These are phyloP conservation scores for Saturnispora sekii DNA, from an alignment of 805 yeast species.

Conservation along the genomic window DNA sequence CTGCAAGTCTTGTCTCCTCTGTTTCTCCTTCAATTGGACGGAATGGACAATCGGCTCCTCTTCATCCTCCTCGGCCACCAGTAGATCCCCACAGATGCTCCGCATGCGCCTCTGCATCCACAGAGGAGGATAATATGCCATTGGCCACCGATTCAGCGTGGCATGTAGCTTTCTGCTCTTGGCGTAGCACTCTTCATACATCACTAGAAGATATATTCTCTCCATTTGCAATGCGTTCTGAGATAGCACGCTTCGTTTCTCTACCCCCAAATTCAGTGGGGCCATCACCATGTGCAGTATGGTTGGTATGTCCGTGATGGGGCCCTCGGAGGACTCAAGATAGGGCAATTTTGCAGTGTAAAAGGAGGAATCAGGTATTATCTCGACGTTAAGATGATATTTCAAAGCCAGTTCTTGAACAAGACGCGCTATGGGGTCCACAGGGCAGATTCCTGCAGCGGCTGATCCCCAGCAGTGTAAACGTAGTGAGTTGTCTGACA, in stretches of 20 bases:
- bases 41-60: constrained; percentile 3
- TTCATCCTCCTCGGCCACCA: neutral
- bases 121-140: constrained; percentile 7
- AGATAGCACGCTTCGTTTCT: neutral
- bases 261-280: neutral
- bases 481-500: too few relatives aligned
- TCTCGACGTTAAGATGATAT: neutral
- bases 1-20: neutral
- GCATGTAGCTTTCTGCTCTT: constrained; percentile 4
- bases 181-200: constrained; percentile 4
- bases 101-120: constrained; percentile 5
- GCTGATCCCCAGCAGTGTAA: constrained; percentile 6
- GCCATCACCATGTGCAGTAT: neutral
- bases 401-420: neutral
- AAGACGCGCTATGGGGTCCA: constrained; percentile 1
- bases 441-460: neutral
- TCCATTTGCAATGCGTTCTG: constrained; percentile 1
- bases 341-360: constrained; percentile 6
- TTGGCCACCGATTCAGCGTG: constrained; percentile 4
- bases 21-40: neutral
- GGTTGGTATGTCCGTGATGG: neutral
- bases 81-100: constrained; percentile 1
- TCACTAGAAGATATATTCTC: constrained; percentile 1
- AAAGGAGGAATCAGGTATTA: constrained; percentile 7
- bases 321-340: constrained; percentile 3